Conservation (phyloP, 2,329 filamentous ascomycete genomes). For the Microsporum canis region DNA sequence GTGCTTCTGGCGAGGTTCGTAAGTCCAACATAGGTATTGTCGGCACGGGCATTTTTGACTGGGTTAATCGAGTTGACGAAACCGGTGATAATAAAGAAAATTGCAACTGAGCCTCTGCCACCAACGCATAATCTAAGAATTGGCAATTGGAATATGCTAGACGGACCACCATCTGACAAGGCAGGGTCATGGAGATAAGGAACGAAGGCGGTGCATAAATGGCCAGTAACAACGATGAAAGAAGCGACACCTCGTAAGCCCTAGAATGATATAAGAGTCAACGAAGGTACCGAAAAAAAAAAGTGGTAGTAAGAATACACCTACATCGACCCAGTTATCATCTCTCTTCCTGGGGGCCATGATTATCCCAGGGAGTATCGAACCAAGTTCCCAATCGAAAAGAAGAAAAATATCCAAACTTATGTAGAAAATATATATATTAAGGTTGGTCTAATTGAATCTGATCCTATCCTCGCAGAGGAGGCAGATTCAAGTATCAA, state of each 20-base stretch:
- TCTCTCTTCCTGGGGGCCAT: constrained; percentile 14
- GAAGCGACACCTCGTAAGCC: constrained; percentile 34
- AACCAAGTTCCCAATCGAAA: neutral
- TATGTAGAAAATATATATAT: neutral
- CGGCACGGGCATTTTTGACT: constrained; percentile 17
- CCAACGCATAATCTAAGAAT: constrained; percentile 19
- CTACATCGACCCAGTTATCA: constrained; percentile 20
- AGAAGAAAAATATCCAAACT: neutral
- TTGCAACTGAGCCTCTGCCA: constrained; percentile 19
- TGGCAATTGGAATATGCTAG: constrained; percentile 19
- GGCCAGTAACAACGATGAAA: constrained; percentile 34
- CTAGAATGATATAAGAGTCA: constrained; percentile 17
- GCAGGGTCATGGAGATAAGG: constrained; percentile 31
- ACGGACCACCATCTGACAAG: constrained; percentile 12
- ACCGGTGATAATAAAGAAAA: constrained; percentile 24
- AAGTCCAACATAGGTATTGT: constrained; percentile 17
- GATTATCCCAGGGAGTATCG: neutral
- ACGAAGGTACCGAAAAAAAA: neutral
- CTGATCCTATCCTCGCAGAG: constrained; percentile 3
- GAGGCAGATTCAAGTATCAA: neutral
- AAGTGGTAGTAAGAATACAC: neutral
- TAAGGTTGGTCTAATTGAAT: neutral
- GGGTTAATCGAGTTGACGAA: constrained; percentile 23
- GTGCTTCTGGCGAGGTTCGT: constrained; percentile 17
- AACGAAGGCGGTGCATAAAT: constrained; percentile 33